Percentiles rank a stretch among this genome's conserved stretches.
Evolutionary conservation across 495 filamentous ascomycete genomes (phyloP).

Genomic region (Hypoxylon fuscum): DNA sequence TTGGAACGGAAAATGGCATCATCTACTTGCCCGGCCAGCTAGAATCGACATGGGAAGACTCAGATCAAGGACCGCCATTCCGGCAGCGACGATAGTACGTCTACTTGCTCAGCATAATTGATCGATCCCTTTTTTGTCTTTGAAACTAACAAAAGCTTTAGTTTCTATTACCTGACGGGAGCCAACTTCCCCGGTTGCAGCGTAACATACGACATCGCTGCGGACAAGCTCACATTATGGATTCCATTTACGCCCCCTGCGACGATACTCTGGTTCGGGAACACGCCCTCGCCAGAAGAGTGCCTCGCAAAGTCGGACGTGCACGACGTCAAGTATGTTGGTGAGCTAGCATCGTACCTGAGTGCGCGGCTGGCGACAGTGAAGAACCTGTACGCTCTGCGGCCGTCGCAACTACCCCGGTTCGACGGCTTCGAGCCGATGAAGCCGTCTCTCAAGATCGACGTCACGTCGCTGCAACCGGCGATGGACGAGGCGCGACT

Average conservation of each 20-base stretch:
- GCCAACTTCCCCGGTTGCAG: constrained; percentile 67
- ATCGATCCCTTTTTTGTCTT: neutral
- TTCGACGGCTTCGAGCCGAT: constrained; percentile 45
- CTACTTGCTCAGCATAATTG: neutral
- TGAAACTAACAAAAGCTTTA: constrained; percentile 32
- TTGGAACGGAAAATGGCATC: constrained; percentile 69
- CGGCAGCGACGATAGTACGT: constrained; percentile 70
- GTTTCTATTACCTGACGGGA: constrained; percentile 75
- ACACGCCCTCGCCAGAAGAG: constrained; percentile 60
- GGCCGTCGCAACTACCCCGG: constrained; percentile 52
- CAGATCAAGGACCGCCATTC: constrained; percentile 66
- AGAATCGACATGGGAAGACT: constrained; percentile 64
- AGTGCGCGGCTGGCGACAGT: constrained; percentile 40
- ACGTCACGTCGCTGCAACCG: constrained; percentile 60
- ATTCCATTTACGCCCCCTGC: constrained; percentile 65
- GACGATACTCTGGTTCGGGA: constrained; percentile 69
- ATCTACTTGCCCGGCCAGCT: constrained; percentile 66
- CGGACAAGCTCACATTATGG: constrained; percentile 66
- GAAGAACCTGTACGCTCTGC: constrained; percentile 53
- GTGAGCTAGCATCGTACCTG: constrained; percentile 48
- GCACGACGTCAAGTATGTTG: constrained; percentile 56
- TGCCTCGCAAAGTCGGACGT: constrained; percentile 62
- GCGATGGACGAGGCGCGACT: constrained; percentile 78
- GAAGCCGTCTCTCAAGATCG: constrained; percentile 47
- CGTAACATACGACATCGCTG: constrained; percentile 69